Percentiles rank a stretch among this genome's conserved stretches.
Conservation (phyloP, 768 basidiomycete genomes). For the Suillus decipiens region DNA sequence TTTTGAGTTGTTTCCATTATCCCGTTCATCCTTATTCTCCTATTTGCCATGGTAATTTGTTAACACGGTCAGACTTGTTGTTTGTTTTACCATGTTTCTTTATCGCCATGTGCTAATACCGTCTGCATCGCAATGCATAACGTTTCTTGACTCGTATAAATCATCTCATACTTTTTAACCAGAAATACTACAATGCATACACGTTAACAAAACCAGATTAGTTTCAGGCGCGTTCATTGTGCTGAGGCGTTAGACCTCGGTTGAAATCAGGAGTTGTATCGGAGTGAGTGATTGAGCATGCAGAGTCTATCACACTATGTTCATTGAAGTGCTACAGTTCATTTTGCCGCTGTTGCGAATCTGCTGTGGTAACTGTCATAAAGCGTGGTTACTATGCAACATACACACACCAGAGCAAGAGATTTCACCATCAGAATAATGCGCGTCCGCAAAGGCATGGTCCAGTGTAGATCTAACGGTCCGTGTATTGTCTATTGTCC, state of each 20-base stretch:
- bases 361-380: neutral
- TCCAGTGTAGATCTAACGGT: too few relatives aligned
- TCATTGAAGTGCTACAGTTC: neutral
- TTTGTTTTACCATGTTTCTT: slow-evolving; percentile 2
- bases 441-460: neutral
- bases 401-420: too few relatives aligned
- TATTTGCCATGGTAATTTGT: slow-evolving; percentile 8
- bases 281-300: neutral
- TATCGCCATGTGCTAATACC: slow-evolving; percentile 2
- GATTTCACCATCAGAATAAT: neutral
- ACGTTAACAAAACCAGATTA: neutral
- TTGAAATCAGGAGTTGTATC: neutral
- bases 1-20: slow-evolving; percentile 2
- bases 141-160: neutral
- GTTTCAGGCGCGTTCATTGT: neutral
- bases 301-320: neutral
- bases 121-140: neutral
- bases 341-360: neutral
- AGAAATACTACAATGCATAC: neutral
- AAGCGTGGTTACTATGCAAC: too few relatives aligned
- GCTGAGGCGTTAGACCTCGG: too few relatives aligned
- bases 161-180: neutral
- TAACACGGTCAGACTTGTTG: slow-evolving; percentile 3
- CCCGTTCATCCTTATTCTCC: slow-evolving; percentile 8
- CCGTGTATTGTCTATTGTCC: neutral